Evolutionary conservation across 352 stramenopile species (phyloP), one percentile per base, ranked within the genome.

Genomic region (Aphanomyces astaci): DNA sequence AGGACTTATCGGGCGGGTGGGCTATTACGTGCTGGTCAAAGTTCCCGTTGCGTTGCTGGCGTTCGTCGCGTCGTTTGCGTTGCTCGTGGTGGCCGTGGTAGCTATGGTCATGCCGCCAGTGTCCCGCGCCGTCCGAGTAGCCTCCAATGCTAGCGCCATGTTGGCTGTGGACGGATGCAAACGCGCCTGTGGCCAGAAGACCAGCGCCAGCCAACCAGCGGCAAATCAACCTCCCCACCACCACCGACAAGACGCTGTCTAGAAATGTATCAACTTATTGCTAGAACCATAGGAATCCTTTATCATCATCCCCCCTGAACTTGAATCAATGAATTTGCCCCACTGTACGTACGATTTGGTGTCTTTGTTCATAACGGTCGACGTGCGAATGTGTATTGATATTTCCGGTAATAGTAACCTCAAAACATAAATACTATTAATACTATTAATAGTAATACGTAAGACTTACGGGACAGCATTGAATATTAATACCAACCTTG

Each of bases 11-110:
- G 24, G 62, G 31, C 80, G 84, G 11, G 82, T 92, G 63, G 75
- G 80, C 24, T 92, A 92, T 71, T 90, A 92, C 30, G 76, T 65
- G 49, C 74, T 78, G 10, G 73, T 59, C 11, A 68, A 68, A 22
- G 28, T 52, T 1, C 62, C 62, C 17, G 5, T 75, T 1, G 92
- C 91, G 64, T 68, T 92, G 13, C 53, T 89, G 33, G 62, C 19
- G 25, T 49, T 57, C 17, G 62, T 68, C 28, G 25, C 39, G 11
- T 68, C n/a, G 22, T 30, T 68, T 19, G 62, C 55, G 4, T 24
- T 68, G 17, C 46, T 32, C 24, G n/a, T 68, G 2, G 4, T 92
- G 27, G 87, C 82, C 7, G 66, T 90, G 19, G 72, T 83, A 2
- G 77, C 79, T 36, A 54, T 89, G 30, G 72, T 90, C 0, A 80